Conservation (phyloP, 2,329 filamentous ascomycete species). For the Cladosporium velox region DNA sequence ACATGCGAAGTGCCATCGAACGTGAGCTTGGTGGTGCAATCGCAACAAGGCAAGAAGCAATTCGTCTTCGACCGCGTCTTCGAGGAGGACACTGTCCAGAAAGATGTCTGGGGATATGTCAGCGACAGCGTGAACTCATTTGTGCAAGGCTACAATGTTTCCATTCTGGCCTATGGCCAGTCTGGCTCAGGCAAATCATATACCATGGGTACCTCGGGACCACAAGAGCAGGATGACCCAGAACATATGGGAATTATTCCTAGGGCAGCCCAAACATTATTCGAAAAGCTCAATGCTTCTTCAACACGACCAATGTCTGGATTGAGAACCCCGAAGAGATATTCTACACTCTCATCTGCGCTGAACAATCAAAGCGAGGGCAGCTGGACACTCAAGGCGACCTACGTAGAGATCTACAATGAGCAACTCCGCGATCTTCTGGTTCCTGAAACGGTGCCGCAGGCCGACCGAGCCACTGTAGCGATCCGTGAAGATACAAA, state of each 20-base stretch:
- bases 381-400: conserved; percentile 89
- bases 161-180: conserved; percentile 92
- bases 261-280: conserved; percentile 80
- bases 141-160: conserved; percentile 96
- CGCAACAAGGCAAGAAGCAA: conserved; percentile 86
- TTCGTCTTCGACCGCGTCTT: conserved; percentile 98
- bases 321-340: conserved; percentile 76
- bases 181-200: conserved; percentile 98
- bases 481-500: conserved; percentile 92
- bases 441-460: conserved; percentile 70
- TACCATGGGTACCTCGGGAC: conserved; percentile 95
- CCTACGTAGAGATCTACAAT: conserved; percentile 81
- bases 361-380: conserved; percentile 57
- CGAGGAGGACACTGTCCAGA: conserved; percentile 76
- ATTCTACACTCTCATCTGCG: conserved; percentile 59
- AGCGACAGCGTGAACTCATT: conserved; percentile 88
- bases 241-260: conserved; percentile 81
- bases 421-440: conserved; percentile 91
- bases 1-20: conserved; percentile 88
- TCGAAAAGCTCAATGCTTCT: conserved; percentile 77
- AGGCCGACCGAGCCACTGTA: conserved; percentile 73
- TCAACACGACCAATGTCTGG: conserved; percentile 64
- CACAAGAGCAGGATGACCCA: conserved; percentile 57
- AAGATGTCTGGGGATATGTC: conserved; percentile 92
- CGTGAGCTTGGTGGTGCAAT: conserved; percentile 84